phyloP scores from a whole-genome alignment of 1,284 basidiomycete species.

The Pholiota adiposa region DNA sequence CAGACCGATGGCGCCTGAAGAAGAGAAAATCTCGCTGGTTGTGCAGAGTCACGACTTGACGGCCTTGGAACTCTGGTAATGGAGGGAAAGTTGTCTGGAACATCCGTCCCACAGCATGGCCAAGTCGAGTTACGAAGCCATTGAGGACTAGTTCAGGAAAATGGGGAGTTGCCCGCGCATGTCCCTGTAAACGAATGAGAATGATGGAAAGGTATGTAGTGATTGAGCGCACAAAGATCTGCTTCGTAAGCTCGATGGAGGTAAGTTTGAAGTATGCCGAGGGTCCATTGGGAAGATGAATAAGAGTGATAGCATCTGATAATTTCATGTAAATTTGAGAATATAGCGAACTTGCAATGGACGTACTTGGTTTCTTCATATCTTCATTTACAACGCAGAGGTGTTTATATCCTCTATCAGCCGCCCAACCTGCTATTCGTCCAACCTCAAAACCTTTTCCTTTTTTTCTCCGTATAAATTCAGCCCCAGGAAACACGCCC shows the following conservation, averaged over 20 bases:
- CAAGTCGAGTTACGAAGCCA: constrained; percentile 93
- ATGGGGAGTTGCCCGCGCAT: constrained; percentile 92
- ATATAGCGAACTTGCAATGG: constrained; percentile 21
- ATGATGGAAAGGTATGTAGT: background rate
- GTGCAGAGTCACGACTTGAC: constrained; percentile 97
- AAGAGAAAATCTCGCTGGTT: constrained; percentile 99
- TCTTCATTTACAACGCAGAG: constrained; percentile 96
- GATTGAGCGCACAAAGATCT: constrained; percentile 70
- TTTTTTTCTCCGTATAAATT: constrained; percentile 90
- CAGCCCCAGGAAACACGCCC: constrained; percentile 92
- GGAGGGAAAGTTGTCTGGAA: constrained; percentile 97
- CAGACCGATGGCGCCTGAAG: constrained; percentile 89
- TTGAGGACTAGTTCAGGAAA: constrained; percentile 96
- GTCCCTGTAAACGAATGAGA: constrained; percentile 62
- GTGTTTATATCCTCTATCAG: constrained; percentile 86
- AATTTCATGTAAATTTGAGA: constrained; percentile 3
- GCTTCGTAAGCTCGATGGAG: constrained; percentile 83
- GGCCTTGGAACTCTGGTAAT: constrained; percentile 93
- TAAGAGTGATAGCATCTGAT: constrained; percentile 89
- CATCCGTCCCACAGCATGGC: constrained; percentile 91
- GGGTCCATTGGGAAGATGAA: constrained; percentile 91
- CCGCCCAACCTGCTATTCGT: constrained; percentile 93
- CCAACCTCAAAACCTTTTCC: constrained; percentile 95
- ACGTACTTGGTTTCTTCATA: constrained; percentile 87
- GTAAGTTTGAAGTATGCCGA: constrained; percentile 97